A percentile compares a stretch with the other conserved stretches of the same genome.
Conservation (phyloP, 2,329 filamentous ascomycete species). For the Thermoascus crustaceus region DNA sequence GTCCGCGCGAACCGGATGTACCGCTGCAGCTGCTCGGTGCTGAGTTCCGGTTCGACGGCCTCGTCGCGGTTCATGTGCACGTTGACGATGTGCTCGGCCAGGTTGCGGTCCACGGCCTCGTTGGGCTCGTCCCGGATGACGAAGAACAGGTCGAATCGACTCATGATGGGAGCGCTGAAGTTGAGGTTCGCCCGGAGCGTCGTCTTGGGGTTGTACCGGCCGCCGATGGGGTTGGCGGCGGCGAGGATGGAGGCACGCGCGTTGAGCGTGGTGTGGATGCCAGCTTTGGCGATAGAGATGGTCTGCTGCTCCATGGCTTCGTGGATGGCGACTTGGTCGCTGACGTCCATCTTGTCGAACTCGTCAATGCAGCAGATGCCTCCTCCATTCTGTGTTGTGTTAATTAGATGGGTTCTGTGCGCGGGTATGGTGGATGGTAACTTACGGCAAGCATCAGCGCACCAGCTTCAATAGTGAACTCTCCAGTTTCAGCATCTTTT, state of each 20-base stretch:
- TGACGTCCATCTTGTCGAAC: conserved; percentile 99
- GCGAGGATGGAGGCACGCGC: conserved; percentile 92
- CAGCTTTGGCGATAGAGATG: conserved; percentile 96
- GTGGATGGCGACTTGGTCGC: conserved; percentile 95
- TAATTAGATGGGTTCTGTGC: conserved; percentile 4
- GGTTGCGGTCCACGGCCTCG: conserved; percentile 77
- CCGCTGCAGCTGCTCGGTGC: conserved; percentile 89
- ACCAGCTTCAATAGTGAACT: conserved; percentile 97
- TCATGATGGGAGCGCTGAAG: conserved; percentile 99
- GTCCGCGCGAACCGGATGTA: conserved; percentile 96
- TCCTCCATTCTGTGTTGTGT: conserved; percentile 52
- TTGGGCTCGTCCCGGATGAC: conserved; percentile 96
- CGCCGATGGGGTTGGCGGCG: conserved; percentile 90
- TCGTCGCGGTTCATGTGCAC: conserved; percentile 90
- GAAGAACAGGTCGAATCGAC: conserved; percentile 97
- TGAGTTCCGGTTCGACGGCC: conserved; percentile 86
- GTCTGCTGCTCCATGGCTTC: conserved; percentile 99
- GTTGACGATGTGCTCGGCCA: conserved; percentile 89
- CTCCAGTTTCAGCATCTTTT: conserved; percentile 96
- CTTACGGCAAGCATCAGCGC: conserved; percentile 82
- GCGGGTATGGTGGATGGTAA: conserved; percentile 2
- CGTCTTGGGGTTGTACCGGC: conserved; percentile 89
- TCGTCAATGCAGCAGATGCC: conserved; percentile 98
- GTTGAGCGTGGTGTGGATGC: conserved; percentile 95
- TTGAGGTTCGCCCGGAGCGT: conserved; percentile 93